Conservation (phyloP, 1,284 basidiomycete species). For the Pyrrhoderma lamaoense region DNA sequence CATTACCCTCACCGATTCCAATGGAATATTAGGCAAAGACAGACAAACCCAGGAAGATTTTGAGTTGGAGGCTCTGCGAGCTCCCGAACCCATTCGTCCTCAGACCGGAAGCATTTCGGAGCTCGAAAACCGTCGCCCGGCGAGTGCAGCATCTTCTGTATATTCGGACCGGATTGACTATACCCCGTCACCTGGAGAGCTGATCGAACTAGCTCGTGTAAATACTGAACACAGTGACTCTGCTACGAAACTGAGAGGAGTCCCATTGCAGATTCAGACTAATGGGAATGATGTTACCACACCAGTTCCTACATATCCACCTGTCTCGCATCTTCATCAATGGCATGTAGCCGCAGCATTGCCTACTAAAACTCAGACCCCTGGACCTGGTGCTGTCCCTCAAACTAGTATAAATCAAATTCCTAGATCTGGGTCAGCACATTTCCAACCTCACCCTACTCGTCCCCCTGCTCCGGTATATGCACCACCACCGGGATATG, state of each 20-base stretch:
- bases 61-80: conserved; percentile 4
- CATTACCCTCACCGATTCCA: conserved; percentile 4
- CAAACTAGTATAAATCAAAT: background rate
- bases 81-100: conserved; percentile 4
- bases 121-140: background rate
- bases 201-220: conserved; percentile 7
- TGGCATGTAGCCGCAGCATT: background rate
- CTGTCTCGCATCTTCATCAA: background rate
- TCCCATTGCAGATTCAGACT: background rate
- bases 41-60: background rate
- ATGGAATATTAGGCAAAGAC: background rate
- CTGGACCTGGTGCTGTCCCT: conserved; percentile 8
- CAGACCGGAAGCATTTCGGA: background rate
- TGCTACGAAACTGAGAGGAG: background rate
- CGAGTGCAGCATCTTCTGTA: background rate
- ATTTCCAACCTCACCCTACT: conserved; percentile 10
- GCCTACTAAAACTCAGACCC: background rate
- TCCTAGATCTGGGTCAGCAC: conserved; percentile 4
- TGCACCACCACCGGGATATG: conserved; percentile 59
- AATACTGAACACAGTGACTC: conserved; percentile 1
- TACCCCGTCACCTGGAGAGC: conserved; percentile 8
- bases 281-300: background rate
- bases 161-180: background rate
- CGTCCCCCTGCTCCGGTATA: conserved; percentile 26
- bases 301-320: background rate